phyloP scores from a whole-genome alignment of 352 stramenopile species.

The Globisporangium carolinianum region DNA sequence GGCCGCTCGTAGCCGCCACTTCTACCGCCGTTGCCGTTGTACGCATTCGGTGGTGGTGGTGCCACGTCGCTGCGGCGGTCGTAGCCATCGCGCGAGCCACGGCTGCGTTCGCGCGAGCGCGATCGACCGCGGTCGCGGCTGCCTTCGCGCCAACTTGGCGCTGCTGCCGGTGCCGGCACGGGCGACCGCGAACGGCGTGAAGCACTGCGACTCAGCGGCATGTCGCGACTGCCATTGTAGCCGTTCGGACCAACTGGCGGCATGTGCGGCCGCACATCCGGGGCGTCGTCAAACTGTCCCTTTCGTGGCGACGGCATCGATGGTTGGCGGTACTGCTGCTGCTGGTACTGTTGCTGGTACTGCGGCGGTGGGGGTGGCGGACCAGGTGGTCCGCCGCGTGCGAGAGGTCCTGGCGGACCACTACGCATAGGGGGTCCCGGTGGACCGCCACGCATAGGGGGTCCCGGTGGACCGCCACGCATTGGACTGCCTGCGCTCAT shows the following conservation, averaged over 20 bases:
- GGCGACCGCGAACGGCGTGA: slow-evolving; percentile 7
- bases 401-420: not conserved
- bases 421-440: not conserved
- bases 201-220: not conserved
- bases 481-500: not conserved
- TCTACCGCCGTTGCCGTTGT: slow-evolving; percentile 2
- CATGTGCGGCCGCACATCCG: slow-evolving; percentile 13
- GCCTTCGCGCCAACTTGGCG: slow-evolving; percentile 14
- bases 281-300: slow-evolving; percentile 68
- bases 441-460: not conserved
- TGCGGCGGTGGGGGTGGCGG: slow-evolving; percentile 17
- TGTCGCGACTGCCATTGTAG: slow-evolving; percentile 4
- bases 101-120: slow-evolving; percentile 15
- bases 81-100: not conserved
- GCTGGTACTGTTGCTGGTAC: not conserved
- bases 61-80: not conserved
- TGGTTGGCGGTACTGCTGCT: slow-evolving; percentile 5
- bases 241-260: not conserved
- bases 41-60: not conserved
- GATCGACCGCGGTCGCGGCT: slow-evolving; percentile 16
- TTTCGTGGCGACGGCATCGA: slow-evolving; percentile 22
- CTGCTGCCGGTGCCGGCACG: not conserved
- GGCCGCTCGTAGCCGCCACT: slow-evolving; percentile 6
- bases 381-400: not conserved
- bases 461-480: not conserved